Conservation (phyloP, 2,329 filamentous ascomycete genomes). For the Nothomitra cinnamomea region DNA sequence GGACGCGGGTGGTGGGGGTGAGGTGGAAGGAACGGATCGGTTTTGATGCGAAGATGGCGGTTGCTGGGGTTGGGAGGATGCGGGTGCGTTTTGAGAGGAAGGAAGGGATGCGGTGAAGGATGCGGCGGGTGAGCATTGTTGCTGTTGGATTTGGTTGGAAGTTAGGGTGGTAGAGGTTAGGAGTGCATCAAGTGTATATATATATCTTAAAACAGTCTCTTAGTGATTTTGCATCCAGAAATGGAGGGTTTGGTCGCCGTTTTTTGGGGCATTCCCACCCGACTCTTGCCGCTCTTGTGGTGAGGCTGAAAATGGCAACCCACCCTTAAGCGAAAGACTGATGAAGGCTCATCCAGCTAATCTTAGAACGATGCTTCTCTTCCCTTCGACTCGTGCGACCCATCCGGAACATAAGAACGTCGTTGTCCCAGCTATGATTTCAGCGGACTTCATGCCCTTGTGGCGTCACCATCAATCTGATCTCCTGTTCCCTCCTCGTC, state of each 20-base stretch:
- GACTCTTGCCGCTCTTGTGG: not conserved
- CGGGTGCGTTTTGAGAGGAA: not conserved
- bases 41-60: slow-evolving; percentile 5
- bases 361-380: not conserved
- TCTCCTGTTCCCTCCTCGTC: not conserved
- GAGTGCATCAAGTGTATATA: no score
- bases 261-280: not conserved
- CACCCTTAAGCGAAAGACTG: no score
- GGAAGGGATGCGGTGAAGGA: not conserved
- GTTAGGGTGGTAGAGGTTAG: not conserved
- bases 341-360: not conserved
- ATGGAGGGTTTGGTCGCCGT: not conserved
- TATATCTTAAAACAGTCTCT: no score
- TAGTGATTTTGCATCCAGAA: no score
- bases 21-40: slow-evolving; percentile 22
- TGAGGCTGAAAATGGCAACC: not conserved
- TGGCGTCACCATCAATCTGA: not conserved
- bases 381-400: not conserved
- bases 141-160: slow-evolving; percentile 8
- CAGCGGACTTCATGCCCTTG: not conserved
- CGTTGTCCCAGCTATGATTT: not conserved
- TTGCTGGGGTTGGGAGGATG: not conserved
- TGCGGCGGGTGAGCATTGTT: no score
- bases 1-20: slow-evolving; percentile 18
- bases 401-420: not conserved